These are phyloP conservation scores for Gracilariopsis chorda DNA, from an alignment of 23 red algal genomes.

Conservation along the genomic window DNA sequence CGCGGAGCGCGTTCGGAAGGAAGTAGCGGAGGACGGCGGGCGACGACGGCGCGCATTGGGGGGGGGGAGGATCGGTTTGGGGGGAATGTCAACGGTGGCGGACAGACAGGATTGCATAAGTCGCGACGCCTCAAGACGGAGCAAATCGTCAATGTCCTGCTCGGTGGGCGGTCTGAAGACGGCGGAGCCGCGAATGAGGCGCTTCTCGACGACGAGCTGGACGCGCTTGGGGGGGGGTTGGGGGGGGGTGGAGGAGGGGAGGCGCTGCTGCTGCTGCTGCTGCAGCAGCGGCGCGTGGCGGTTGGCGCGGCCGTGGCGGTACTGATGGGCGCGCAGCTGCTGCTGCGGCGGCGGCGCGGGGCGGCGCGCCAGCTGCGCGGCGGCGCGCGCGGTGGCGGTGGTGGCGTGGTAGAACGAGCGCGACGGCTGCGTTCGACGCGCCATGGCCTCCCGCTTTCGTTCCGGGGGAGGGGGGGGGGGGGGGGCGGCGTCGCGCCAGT, in stretches of 20 bases:
- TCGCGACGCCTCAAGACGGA: conserved; percentile 9
- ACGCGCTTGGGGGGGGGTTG: not conserved
- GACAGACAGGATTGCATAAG: not conserved
- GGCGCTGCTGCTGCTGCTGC: not conserved
- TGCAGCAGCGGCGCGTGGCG: not conserved
- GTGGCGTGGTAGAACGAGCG: conserved; percentile 44
- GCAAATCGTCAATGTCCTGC: conserved; percentile 33
- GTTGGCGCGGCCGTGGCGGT: not conserved
- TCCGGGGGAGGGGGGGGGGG: not conserved
- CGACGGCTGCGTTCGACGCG: not conserved
- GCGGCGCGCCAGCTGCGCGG: not conserved
- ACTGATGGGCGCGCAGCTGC: not conserved
- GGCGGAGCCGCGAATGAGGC: conserved; percentile 39
- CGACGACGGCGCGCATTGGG: not conserved
- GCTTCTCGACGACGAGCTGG: conserved; percentile 1
- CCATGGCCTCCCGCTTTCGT: not conserved
- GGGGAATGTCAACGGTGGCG: conserved; percentile 13
- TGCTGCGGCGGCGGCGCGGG: not conserved
- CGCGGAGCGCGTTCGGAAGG: not conserved
- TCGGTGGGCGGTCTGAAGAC: conserved; percentile 49
- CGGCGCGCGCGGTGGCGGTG: conserved; percentile 55
- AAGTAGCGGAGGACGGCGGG: not conserved
- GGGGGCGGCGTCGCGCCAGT: not conserved
- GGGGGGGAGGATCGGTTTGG: not conserved
- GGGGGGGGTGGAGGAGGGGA: not conserved